Conservation (phyloP, 371 early-diverging fungal species). For the Mortierella polycephala region DNA sequence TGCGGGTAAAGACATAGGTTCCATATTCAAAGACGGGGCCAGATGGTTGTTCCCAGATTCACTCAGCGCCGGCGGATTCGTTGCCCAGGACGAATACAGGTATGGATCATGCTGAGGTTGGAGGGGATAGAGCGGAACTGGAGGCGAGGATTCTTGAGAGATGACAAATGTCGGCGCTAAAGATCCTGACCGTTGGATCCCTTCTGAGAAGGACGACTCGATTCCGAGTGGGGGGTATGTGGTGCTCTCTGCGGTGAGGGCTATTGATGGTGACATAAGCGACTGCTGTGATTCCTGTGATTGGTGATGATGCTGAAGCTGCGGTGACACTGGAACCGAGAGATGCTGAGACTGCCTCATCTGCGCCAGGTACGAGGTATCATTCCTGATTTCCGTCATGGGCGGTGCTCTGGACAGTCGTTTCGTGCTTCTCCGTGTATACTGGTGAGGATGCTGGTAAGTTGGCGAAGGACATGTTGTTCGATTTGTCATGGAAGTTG, state of each 20-base stretch:
- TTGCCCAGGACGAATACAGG: constrained; percentile 16
- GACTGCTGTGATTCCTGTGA: constrained; percentile 1
- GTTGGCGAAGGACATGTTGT: constrained; percentile 28
- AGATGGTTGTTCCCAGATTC: not conserved
- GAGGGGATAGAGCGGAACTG: constrained; percentile 7
- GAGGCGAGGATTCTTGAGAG: constrained; percentile 7
- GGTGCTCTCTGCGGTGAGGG: constrained; percentile 1
- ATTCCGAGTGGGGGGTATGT: constrained; percentile 16
- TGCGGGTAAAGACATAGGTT: too few species aligned
- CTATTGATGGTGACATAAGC: not conserved
- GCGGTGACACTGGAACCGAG: constrained; percentile 2
- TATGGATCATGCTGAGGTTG: constrained; percentile 4
- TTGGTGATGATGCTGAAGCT: not conserved
- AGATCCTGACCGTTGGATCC: not conserved
- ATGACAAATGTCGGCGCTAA: constrained; percentile 13
- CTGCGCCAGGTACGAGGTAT: constrained; percentile 5
- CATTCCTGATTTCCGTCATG: constrained; percentile 22
- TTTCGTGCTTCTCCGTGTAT: constrained; percentile 1
- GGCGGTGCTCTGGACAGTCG: constrained; percentile 14
- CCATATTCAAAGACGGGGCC: too few species aligned
- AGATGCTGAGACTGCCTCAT: constrained; percentile 4
- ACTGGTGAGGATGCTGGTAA: constrained; percentile 16
- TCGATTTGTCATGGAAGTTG: constrained; percentile 8
- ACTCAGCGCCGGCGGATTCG: not conserved
- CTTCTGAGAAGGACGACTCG: constrained; percentile 1